Evolutionary conservation across 305 asterid species (phyloP).

Genomic region (Fraxinus xanthoxyloides): DNA sequence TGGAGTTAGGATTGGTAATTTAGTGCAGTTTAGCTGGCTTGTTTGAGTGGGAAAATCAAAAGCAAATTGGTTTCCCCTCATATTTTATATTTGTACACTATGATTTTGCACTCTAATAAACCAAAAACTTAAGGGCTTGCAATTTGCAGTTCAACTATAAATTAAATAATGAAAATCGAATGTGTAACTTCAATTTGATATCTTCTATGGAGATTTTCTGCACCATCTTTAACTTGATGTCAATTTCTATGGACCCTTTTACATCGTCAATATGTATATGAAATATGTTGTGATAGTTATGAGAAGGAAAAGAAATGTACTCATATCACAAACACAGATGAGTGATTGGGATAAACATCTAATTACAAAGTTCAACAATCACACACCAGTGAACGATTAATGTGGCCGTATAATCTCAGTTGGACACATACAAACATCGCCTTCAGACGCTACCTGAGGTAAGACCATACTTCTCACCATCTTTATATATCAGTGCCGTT

Average conservation of each 20-base stretch:
- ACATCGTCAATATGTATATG: no score
- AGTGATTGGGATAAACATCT: no score
- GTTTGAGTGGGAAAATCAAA: slow-evolving; percentile 24
- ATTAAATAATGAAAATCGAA: not conserved
- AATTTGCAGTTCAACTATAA: not conserved
- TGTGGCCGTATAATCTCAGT: slow-evolving; percentile 26
- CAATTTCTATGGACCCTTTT: not conserved
- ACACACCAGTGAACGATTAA: no score
- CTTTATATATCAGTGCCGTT: slow-evolving; percentile 57
- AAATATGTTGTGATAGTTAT: no score
- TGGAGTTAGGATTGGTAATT: not conserved
- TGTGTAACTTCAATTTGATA: no score
- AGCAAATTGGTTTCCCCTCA: slow-evolving; percentile 26
- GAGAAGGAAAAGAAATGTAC: no score
- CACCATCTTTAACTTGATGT: not conserved
- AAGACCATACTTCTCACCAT: slow-evolving; percentile 54
- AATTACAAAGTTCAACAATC: no score
- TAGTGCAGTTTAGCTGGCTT: not conserved
- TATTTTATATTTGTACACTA: not conserved
- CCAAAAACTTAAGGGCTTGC: not conserved
- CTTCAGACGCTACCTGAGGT: slow-evolving; percentile 55
- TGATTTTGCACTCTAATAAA: not conserved
- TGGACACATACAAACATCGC: slow-evolving; percentile 59
- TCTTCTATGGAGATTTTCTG: not conserved
- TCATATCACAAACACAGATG: no score